These are phyloP conservation scores for Stagonosporopsis vannaccii DNA, from an alignment of 2,329 filamentous ascomycete genomes.

Conservation along the genomic window DNA sequence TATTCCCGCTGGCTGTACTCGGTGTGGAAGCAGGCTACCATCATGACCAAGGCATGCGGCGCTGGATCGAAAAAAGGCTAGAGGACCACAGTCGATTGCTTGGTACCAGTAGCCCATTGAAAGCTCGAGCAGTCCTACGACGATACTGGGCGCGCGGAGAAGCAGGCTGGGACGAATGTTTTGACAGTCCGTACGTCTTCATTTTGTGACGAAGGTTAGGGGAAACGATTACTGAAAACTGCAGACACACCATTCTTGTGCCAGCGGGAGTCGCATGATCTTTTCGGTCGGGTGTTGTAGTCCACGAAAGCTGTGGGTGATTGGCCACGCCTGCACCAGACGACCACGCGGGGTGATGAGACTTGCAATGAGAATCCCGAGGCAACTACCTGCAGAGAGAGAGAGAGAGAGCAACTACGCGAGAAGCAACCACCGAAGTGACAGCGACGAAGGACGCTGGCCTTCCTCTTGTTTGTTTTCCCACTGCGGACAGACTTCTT, in stretches of 20 bases:
- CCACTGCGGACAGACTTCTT: not conserved
- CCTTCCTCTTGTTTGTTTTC: not conserved
- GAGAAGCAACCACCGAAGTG: not conserved
- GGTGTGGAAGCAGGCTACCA: slow-evolving; percentile 37
- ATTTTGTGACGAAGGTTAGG: slow-evolving; percentile 21
- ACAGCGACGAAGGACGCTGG: not conserved
- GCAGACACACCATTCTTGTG: slow-evolving; percentile 11
- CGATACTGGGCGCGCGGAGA: slow-evolving; percentile 34
- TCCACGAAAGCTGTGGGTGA: not conserved
- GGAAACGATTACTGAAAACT: slow-evolving; percentile 2
- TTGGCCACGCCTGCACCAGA: not conserved
- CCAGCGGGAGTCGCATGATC: not conserved
- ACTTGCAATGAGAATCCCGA: not conserved
- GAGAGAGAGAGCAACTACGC: not conserved
- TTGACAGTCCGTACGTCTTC: slow-evolving; percentile 34
- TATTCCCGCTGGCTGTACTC: slow-evolving; percentile 38
- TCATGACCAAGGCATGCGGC: slow-evolving; percentile 18
- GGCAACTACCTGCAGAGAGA: too few species aligned
- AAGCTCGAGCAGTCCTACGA: slow-evolving; percentile 29
- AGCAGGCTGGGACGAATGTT: slow-evolving; percentile 41
- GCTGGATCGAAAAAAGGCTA: slow-evolving; percentile 32
- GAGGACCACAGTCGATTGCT: slow-evolving; percentile 24
- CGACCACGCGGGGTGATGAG: not conserved
- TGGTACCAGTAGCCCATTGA: slow-evolving; percentile 34
- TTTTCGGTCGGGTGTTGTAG: too few species aligned